These are phyloP conservation scores for Mycena citricolor DNA, from an alignment of 1,284 basidiomycete species.

Conservation along the genomic window DNA sequence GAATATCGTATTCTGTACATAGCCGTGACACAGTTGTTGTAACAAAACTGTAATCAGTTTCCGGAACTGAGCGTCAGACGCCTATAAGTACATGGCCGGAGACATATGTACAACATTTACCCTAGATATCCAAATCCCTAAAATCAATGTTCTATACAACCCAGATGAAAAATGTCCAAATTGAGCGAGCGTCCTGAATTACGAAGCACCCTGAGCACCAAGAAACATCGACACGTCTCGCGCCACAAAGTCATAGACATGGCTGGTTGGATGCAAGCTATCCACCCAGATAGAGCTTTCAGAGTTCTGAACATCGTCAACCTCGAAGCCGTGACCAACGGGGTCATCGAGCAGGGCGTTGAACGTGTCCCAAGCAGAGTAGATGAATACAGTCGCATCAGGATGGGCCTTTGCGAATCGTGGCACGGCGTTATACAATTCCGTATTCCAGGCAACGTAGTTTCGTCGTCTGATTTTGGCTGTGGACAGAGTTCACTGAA, in stretches of 20 bases:
- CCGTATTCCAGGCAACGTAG: constrained; percentile 45
- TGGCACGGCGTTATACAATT: constrained; percentile 32
- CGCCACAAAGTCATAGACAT: constrained; percentile 44
- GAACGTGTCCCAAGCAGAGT: constrained; percentile 50
- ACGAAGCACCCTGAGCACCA: constrained; percentile 6
- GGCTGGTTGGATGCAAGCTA: constrained; percentile 46
- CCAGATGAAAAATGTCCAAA: too few species aligned
- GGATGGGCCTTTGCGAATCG: constrained; percentile 40
- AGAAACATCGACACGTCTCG: constrained; percentile 40
- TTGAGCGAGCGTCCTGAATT: too few species aligned
- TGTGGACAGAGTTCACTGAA: background rate
- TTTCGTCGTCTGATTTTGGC: constrained; percentile 8
- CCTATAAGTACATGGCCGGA: too few species aligned
- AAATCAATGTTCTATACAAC: too few species aligned
- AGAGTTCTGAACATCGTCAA: constrained; percentile 30
- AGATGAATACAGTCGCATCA: constrained; percentile 48
- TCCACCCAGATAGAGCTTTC: constrained; percentile 55
- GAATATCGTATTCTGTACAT: too few species aligned
- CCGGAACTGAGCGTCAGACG: too few species aligned
- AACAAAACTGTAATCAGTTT: too few species aligned
- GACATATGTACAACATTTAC: too few species aligned
- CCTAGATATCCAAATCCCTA: too few species aligned
- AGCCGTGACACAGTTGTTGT: too few species aligned
- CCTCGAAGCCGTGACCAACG: constrained; percentile 39
- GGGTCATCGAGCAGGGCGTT: constrained; percentile 48